Conservation (phyloP, 345 rosid species). For the Alliaria petiolata region DNA sequence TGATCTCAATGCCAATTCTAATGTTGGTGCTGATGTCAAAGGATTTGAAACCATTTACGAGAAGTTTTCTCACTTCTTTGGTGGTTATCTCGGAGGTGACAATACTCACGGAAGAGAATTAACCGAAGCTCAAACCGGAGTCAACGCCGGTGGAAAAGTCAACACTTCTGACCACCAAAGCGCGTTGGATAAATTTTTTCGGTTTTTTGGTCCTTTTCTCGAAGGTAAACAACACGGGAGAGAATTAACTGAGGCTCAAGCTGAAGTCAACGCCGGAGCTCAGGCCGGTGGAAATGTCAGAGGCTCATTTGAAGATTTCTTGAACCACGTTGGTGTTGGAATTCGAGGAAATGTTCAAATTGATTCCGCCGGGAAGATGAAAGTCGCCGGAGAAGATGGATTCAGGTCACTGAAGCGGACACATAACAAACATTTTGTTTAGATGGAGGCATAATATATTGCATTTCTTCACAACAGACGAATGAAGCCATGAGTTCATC, state of each 20-base stretch:
- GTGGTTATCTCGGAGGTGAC: background rate
- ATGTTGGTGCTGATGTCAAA: background rate
- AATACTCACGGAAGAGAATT: background rate
- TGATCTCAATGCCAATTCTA: background rate
- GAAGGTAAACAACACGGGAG: background rate
- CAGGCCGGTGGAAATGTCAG: background rate
- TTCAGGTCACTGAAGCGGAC: constrained; percentile 3
- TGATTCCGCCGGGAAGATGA: constrained; percentile 1
- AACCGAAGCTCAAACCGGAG: too few species aligned
- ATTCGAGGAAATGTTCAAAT: background rate
- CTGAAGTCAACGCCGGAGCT: background rate
- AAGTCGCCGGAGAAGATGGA: constrained; percentile 6
- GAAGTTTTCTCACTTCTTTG: background rate
- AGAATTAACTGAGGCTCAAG: background rate
- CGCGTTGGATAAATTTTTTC: background rate
- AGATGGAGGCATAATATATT: background rate
- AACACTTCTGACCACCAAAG: background rate
- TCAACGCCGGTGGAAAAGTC: background rate
- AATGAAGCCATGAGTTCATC: constrained; percentile 22
- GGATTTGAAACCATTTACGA: background rate
- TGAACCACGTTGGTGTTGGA: background rate
- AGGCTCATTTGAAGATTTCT: background rate
- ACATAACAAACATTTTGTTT: background rate
- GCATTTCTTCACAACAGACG: constrained; percentile 3
- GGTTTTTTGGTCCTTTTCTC: background rate